Evolutionary conservation across 2,329 filamentous ascomycete species (phyloP), one percentile per base, ranked within the genome.

Genomic region (Fusarium aywerte): DNA sequence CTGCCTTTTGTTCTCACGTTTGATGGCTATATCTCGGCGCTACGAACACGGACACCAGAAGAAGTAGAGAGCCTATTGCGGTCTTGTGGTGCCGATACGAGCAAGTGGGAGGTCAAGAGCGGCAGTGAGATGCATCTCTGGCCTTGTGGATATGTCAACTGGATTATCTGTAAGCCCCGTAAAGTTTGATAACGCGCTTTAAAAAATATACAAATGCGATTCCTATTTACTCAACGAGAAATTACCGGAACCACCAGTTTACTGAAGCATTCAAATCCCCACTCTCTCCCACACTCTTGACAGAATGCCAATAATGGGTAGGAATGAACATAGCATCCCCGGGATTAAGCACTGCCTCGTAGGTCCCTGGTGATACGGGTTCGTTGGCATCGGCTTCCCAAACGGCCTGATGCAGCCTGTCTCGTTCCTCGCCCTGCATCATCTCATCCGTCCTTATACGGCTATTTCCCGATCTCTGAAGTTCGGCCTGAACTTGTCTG

Each of bases 361-460:
- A 68, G 20, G 84, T 70, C 68, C 71, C 80, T 69, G 69, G 76
- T 62, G 60, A 71, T 21, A 21, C 59, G 35, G 50, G 40, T 6
- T 35, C 27, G 13, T 36, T 16, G 13, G 50, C 60, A 3, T 74
- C 65, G 4, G 75, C 68, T 4, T 77, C 80, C 96, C 95, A 98
- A 4, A 97, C 84, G 4, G 85, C 88, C 2, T 84, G 79, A 67
- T 94, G 87, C 15, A 97, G 77, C 4, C 84, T 80, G 20, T 82
- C 77, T 67, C 88, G 88, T 79, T 97, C 92, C 3, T 80, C 78
- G 0, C 93, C 93, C 50, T 89, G 83, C 93, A 98, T 97, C 94
- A 98, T 97, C 75, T 97, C 93, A 12, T 89, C 84, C 0, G 92
- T 91, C 57, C 93, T 85, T 68, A 97, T 81, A 18, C 81, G 79